phyloP scores from a whole-genome alignment of 208 protist genomes.

The Acanthamoeba culbertsoni region DNA sequence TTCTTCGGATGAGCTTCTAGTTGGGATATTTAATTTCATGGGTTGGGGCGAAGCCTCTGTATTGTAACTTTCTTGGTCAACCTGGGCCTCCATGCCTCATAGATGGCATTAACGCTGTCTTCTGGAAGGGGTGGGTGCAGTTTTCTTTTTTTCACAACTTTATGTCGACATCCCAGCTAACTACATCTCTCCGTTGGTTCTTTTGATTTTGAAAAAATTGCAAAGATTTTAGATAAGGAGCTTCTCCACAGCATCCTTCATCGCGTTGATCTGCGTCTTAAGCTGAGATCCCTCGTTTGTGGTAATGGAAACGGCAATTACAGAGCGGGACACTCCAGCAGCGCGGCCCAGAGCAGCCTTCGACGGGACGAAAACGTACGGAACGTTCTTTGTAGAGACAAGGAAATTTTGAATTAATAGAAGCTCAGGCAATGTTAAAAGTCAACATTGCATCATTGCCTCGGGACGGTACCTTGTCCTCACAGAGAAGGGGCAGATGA shows the following conservation, averaged over 20 bases:
- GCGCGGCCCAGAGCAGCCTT: constrained; percentile 97
- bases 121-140: not conserved
- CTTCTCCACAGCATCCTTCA: constrained; percentile 97
- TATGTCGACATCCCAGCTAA: not conserved
- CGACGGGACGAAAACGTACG: constrained; percentile 99
- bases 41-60: not conserved
- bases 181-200: not conserved
- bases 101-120: too few species aligned
- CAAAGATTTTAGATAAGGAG: constrained; percentile 88
- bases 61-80: too few species aligned
- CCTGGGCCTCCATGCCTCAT: too few species aligned
- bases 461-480: constrained; percentile 94
- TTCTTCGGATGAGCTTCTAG: not conserved
- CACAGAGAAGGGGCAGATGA: constrained; percentile 99
- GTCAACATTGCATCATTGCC: constrained; percentile 13
- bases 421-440: constrained; percentile 46
- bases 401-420: not conserved
- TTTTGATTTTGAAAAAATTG: not conserved
- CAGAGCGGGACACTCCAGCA: constrained; percentile 97
- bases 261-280: constrained; percentile 93
- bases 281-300: constrained; percentile 96
- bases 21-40: not conserved
- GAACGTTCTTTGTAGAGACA: constrained; percentile 91
- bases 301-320: constrained; percentile 96
- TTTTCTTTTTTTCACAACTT: not conserved